These are phyloP conservation scores for Cryptomeria japonica DNA, from an alignment of 75 land plant species.

Conservation along the genomic window DNA sequence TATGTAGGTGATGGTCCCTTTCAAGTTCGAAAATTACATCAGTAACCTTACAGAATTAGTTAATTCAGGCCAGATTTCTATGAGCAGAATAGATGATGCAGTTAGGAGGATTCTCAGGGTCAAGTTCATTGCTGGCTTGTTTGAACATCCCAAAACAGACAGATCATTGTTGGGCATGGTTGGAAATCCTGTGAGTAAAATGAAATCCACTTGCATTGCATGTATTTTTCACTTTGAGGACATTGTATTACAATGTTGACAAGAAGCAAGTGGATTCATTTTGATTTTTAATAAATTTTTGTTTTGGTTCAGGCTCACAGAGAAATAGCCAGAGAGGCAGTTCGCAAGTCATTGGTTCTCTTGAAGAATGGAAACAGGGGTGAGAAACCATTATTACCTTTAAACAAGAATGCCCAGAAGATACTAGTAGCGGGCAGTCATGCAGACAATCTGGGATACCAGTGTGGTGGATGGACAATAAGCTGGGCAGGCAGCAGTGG, in stretches of 20 bases:
- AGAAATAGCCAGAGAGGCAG: conserved; percentile 71
- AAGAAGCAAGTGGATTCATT: neutral
- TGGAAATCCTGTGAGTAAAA: conserved; percentile 32
- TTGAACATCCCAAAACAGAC: conserved; percentile 74
- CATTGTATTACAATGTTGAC: neutral
- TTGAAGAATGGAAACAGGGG: conserved; percentile 76
- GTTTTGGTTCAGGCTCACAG: conserved; percentile 43
- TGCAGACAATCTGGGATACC: conserved; percentile 86
- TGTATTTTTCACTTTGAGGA: neutral
- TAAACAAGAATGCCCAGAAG: conserved; percentile 57
- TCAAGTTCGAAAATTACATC: conserved; percentile 54
- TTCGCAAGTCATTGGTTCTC: conserved; percentile 76
- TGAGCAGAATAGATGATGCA: conserved; percentile 78
- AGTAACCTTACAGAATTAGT: conserved; percentile 54
- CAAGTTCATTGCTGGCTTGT: conserved; percentile 70
- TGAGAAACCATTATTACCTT: conserved; percentile 58
- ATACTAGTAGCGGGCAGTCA: conserved; percentile 84
- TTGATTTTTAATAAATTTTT: neutral
- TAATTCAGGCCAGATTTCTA: conserved; percentile 57
- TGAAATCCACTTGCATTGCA: neutral
- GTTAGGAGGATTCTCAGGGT: conserved; percentile 81
- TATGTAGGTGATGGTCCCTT: conserved; percentile 80
- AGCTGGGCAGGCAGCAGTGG: conserved; percentile 73
- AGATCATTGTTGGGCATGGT: conserved; percentile 46
- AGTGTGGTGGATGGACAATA: conserved; percentile 95